Conservation (phyloP, 257 asterid genomes). For the Coffea eugenioides region DNA sequence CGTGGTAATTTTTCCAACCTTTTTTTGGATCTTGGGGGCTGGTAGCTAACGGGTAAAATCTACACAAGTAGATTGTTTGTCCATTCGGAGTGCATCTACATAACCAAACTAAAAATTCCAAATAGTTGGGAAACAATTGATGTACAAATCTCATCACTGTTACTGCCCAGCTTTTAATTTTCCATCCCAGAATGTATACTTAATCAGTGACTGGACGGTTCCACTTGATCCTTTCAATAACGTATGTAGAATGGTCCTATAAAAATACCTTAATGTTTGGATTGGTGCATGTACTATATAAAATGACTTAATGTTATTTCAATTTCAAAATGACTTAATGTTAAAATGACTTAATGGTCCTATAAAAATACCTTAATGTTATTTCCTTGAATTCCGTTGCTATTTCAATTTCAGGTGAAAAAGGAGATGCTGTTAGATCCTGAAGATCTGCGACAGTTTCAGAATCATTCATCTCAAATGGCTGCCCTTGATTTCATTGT, state of each 20-base stretch:
- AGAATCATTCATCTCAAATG: conserved; percentile 96
- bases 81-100: not conserved
- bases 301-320: not conserved
- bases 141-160: not conserved
- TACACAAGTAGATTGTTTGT: not conserved
- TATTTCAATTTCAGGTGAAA: conserved; percentile 53
- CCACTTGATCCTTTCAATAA: not conserved
- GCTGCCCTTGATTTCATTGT: conserved; percentile 95
- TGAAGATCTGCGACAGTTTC: conserved; percentile 65
- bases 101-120: not conserved
- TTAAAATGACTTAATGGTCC: too few relatives aligned
- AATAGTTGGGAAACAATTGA: not conserved
- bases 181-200: not conserved
- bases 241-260: not conserved
- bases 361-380: not conserved
- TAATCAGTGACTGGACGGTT: not conserved
- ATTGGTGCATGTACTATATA: not conserved
- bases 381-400: conserved; percentile 17
- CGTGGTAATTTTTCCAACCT: not conserved
- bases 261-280: not conserved
- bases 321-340: not conserved
- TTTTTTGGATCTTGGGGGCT: not conserved
- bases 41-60: not conserved
- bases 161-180: not conserved
- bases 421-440: conserved; percentile 81